These are phyloP conservation scores for Leishmania tarentolae DNA, from an alignment of 208 protist species.

Conservation along the genomic window DNA sequence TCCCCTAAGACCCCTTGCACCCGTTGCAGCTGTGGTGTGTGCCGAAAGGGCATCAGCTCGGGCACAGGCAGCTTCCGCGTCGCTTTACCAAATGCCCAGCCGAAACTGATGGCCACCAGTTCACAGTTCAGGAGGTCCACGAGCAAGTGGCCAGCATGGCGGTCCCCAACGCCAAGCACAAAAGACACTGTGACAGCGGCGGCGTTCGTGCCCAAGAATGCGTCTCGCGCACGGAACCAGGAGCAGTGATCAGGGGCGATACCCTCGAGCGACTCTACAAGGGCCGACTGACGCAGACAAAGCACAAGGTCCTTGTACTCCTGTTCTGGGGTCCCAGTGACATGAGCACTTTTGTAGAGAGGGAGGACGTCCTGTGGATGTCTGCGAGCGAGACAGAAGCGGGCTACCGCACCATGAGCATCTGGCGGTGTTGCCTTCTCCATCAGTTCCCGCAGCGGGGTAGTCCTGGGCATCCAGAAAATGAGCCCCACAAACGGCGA, in stretches of 20 bases:
- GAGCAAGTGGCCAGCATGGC: conserved; percentile 94
- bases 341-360: neutral
- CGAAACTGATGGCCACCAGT: conserved; percentile 95
- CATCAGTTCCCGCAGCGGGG: conserved; percentile 41
- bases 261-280: conserved; percentile 26
- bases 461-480: conserved; percentile 88
- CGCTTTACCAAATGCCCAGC: conserved; percentile 93
- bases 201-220: conserved; percentile 74
- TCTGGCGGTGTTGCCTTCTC: neutral
- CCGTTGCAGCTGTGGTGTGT: conserved; percentile 82
- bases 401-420: neutral
- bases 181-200: conserved; percentile 78
- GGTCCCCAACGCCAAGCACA: conserved; percentile 93
- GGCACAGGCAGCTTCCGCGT: conserved; percentile 85
- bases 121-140: conserved; percentile 64
- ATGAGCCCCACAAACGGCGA: conserved; percentile 86
- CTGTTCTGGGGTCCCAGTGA: neutral
- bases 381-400: neutral
- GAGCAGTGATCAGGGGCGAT: conserved; percentile 54
- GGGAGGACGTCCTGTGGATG: neutral
- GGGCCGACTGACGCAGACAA: conserved; percentile 16
- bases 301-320: conserved; percentile 13
- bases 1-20: conserved; percentile 77
- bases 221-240: conserved; percentile 62
- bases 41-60: conserved; percentile 94